Base-by-base conservation (phyloP, 2,329 filamentous ascomycete species). In the Colletotrichum filicis region DNA sequence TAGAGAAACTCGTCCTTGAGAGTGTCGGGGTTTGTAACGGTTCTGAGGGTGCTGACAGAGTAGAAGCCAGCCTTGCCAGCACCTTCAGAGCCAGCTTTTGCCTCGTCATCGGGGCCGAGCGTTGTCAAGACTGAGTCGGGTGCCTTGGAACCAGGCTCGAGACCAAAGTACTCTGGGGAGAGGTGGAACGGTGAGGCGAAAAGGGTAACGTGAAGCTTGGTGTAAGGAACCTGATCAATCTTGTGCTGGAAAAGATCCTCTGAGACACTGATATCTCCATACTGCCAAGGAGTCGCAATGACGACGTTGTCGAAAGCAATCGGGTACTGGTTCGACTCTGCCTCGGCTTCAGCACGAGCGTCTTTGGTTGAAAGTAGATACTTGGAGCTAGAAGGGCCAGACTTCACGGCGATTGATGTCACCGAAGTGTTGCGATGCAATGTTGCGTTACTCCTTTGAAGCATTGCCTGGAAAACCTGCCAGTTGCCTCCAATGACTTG, bases 381-480 rank as follows among this genome's bases (percentile, higher is more conserved):
- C 75, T 85, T 87, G 4, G 83, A 81, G 0, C 81, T 79, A 11
- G 62, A 24, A 5, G 77, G 80, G 12, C 83, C 82, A 73, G 79
- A 82, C 9, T 85, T 84, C 22, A 89, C 85, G 1, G 83, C 80
- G 62, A 97, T 90, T 4, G 85, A 85, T 0, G 87, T 86, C 1
- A 98, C 92, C 0, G 89, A 87, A 0, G 92, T 93, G 77, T 95
- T 93, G 28, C 94, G 85, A 52, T 85, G 84, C 5, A 95, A 76
- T 0, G 85, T 82, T 0, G 93, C 91, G 3, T 87, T 84, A 1
- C 94, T 92, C 0, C 86, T 83, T 49, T 89, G 86, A 1, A 96
- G 85, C 93, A 98, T 97, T 57, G 87, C 85, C n/a, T 92, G 88
- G 79, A 99, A 99, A 67, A 99, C 98, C 77, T 91, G 92, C 95